Base-by-base conservation (phyloP, 1,284 basidiomycete genomes). In the Mrakiaceae sp. region DNA sequence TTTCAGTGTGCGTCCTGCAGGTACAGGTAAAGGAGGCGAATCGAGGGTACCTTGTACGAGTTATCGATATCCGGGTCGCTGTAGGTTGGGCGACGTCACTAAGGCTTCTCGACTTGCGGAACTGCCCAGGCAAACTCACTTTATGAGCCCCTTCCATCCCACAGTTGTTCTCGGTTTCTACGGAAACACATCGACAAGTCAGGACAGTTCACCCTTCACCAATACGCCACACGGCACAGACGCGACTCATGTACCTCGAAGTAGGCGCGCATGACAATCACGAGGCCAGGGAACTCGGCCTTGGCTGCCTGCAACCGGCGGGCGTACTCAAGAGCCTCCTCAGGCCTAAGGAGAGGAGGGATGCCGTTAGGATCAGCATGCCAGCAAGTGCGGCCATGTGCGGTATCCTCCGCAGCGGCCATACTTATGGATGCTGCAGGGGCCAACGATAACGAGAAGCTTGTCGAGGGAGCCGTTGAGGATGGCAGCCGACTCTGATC, bases 71-170 rank as follows among this genome's bases (percentile, higher is more conserved):
- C 73, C 40, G 75, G 74, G 67, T 76, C 75, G 67, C 64, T 67
- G 52, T 16, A 5, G 46, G 49, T n/a, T 43, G 40, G 11, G 48
- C 14, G 46, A 42, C 39, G 56, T 16, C 16, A 11, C 40, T 3
- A 7, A 58, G 5, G 46, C 12, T 44, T 53, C 46, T 12, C n/a
- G 12, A 39, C 39, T 40, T 14, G n/a, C 48, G 0, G 46, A 11
- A 50, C 39, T 6, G 1, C 40, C 11, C 10, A 59, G 14, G 11
- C 7, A 46, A 6, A 59, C 69, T 59, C 27, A 74, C 77, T 98
- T 98, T 79, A 98, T 98, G 69, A 98, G 84, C 60, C 95, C 95
- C 77, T 98, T 98, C 95, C 95, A 98, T 16, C 94, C 94, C 62
- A 98, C 87, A 0, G 81, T 82, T 49, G 82, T 82, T 63, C 81